Percentiles rank a stretch among this genome's conserved stretches.
Conservation (phyloP, 176 grass and related monocot species). For the Tillandsia fasciculata region DNA sequence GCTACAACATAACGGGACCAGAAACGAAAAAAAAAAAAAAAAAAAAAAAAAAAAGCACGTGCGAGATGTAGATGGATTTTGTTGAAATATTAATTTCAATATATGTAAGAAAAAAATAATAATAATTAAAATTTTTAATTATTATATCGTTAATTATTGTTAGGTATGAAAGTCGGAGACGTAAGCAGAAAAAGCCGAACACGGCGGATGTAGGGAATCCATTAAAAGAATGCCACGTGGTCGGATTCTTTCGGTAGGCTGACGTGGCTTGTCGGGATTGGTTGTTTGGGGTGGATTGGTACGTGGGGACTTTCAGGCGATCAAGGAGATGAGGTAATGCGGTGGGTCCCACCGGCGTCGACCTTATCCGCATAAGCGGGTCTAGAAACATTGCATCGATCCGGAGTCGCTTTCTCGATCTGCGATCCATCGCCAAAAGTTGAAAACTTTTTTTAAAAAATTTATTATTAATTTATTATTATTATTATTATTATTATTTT, state of each 20-base stretch:
- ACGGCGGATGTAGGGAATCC: no score
- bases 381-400: conserved; percentile 17
- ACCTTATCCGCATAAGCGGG: conserved; percentile 16
- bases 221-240: no score
- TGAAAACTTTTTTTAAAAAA: neutral
- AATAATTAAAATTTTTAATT: no score
- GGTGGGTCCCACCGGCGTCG: conserved; percentile 9
- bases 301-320: neutral
- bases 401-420: neutral
- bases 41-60: no score
- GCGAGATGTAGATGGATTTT: no score
- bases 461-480: neutral
- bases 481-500: neutral
- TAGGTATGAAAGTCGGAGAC: no score
- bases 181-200: no score
- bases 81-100: no score
- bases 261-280: neutral
- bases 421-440: neutral
- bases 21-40: no score
- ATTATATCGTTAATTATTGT: no score
- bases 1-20: no score
- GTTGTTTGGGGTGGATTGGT: neutral
- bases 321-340: neutral
- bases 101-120: no score
- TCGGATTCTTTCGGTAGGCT: accelerated